Evolutionary conservation across 2,329 filamentous ascomycete species (phyloP).

Genomic region (Xylariaceae sp.): DNA sequence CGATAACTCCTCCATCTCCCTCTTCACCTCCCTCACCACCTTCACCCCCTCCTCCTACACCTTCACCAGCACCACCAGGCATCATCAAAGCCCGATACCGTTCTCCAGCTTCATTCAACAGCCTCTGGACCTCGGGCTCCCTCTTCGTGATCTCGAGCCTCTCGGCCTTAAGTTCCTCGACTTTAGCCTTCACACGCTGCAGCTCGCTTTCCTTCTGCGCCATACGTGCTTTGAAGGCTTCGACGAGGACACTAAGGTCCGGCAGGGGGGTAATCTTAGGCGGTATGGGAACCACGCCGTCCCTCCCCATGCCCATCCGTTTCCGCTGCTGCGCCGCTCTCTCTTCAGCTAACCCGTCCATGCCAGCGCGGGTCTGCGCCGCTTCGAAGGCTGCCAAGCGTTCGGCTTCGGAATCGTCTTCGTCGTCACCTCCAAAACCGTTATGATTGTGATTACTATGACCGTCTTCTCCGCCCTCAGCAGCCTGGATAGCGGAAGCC

Average conservation of each 20-base stretch:
- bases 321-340: constrained; percentile 40
- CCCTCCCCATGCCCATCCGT: constrained; percentile 31
- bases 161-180: constrained; percentile 59
- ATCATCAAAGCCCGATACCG: constrained; percentile 49
- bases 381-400: constrained; percentile 80
- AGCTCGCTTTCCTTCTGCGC: constrained; percentile 57
- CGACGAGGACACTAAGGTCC: constrained; percentile 65
- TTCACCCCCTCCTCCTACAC: not conserved
- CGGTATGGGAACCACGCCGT: constrained; percentile 52
- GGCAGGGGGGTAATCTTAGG: constrained; percentile 76
- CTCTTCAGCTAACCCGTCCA: constrained; percentile 62
- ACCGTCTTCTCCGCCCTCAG: constrained; percentile 61
- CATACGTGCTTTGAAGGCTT: constrained; percentile 56
- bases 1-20: not conserved
- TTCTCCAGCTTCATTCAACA: constrained; percentile 77
- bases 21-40: constrained; percentile 1
- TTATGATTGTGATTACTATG: too few species aligned
- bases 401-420: constrained; percentile 67
- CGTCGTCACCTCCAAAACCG: constrained; percentile 32
- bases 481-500: constrained; percentile 75
- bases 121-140: constrained; percentile 73
- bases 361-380: constrained; percentile 80
- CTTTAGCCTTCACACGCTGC: constrained; percentile 46
- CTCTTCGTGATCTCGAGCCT: constrained; percentile 60
- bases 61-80: constrained; percentile 7